Percentiles rank a stretch among this genome's conserved stretches.
Evolutionary conservation across 2,329 filamentous ascomycete species (phyloP).

Genomic region (Aspergillus ochraceoroseus): DNA sequence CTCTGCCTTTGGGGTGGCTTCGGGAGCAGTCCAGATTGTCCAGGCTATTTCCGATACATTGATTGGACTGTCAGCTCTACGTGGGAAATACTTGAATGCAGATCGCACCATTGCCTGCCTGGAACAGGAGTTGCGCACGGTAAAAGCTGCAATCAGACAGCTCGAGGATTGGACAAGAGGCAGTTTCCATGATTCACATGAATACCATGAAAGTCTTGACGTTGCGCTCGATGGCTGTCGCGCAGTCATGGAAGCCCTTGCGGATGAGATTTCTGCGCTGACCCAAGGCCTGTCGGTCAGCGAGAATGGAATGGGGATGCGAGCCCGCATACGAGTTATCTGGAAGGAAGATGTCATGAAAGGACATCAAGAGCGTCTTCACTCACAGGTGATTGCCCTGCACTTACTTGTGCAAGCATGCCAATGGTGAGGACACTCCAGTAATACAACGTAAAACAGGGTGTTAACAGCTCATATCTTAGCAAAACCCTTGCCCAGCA

Average conservation of each 20-base stretch:
- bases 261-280: constrained; percentile 32
- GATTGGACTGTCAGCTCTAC: constrained; percentile 30
- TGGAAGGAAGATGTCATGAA: constrained; percentile 40
- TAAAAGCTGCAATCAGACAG: constrained; percentile 35
- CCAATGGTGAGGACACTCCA: constrained; percentile 32
- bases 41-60: constrained; percentile 34
- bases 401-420: constrained; percentile 39
- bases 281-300: constrained; percentile 22
- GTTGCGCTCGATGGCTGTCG: constrained; percentile 36
- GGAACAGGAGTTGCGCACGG: constrained; percentile 35
- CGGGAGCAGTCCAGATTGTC: constrained; percentile 33
- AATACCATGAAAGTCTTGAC: constrained; percentile 29
- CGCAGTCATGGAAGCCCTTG: constrained; percentile 36
- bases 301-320: constrained; percentile 23
- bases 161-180: constrained; percentile 35
- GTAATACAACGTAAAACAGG: not conserved
- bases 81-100: constrained; percentile 35
- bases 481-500: constrained; percentile 37
- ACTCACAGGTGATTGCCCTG: constrained; percentile 36
- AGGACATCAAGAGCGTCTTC: constrained; percentile 34
- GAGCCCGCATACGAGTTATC: constrained; percentile 27
- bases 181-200: constrained; percentile 22
- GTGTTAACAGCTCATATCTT: constrained; percentile 2
- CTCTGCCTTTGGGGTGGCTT: constrained; percentile 33
- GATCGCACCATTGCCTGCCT: constrained; percentile 38